Base-by-base conservation (phyloP, 768 basidiomycete genomes). In the Cystofilobasidium macerans region DNA sequence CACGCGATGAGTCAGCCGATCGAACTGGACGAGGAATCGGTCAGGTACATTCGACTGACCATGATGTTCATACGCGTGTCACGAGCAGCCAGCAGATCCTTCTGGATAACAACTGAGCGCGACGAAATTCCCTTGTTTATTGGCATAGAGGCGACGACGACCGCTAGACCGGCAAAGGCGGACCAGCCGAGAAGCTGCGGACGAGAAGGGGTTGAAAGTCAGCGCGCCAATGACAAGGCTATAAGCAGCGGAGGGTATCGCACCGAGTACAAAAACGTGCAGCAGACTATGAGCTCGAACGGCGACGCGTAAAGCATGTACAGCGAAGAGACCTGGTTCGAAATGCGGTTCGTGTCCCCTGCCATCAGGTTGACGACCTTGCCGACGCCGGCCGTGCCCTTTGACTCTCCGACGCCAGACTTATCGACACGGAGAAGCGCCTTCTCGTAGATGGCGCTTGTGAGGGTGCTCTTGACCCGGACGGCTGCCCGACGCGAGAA, bases 371-470 rank as follows among this genome's bases (percentile, higher is more conserved):
- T 40, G 36, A 60, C 38, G 38, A 68, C 36, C 61, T 63, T 68
- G 26, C 67, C 67, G 8, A 53, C 51, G 40, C 67, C 67, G 16
- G 66, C 66, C 7, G 65, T 36, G 22, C 54, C 60, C 51, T 61
- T 61, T 1, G 36, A 26, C 5, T 68, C 67, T 16, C 61, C 33
- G 11, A 68, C 67, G 7, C 67, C 67, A 11, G 56, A 58, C 56
- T 42, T 54, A 32, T 68, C 67, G 26, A 43, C 38, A 5, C 67
- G 40, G 12, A 53, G 33, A 6, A 68, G 47, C 6, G 67, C 54
- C 62, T 68, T 68, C 30, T 68, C 61, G 62, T 68, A 68, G 47
- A 68, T 68, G 35, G 67, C 61, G 13, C 61, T 63, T 16, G 67
- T 63, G 2, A 68, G 57, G 1, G 54, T 58, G n/a, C 40, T 48